Evolutionary conservation across 2,329 filamentous ascomycete genomes (phyloP), one percentile per base, ranked within the genome.

Genomic region (Neoarthrinium moseri): DNA sequence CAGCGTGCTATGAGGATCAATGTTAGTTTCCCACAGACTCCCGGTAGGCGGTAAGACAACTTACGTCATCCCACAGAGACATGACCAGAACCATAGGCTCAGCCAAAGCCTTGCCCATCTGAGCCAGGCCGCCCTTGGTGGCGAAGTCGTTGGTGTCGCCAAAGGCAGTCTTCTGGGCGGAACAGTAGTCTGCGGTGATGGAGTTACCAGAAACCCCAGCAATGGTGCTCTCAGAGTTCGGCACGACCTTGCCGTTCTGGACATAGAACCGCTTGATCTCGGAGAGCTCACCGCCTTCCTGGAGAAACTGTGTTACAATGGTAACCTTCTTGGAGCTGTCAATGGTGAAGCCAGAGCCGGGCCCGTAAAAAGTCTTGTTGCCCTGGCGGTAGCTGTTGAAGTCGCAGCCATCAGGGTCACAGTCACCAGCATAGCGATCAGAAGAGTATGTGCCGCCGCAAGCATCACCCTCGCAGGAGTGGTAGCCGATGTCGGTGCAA

Each of bases 331-430:
- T 68, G 47, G 56, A 70, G 38, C 78, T 81, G 63, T 83, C 74
- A 54, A 84, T 66, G 21, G 67, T 78, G 54, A 67, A 66, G 47
- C 73, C 75, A 0, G 70, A 62, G 43, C 74, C 77, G 1, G 70
- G 63, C 38, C 81, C 81, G 66, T 77, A 84, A 71, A 83, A 85
- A 61, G 66, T 66, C 36, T 66, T 67, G 61, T 77, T 71, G 49
- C 81, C 82, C 71, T 80, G 73, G 59, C 81, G 79, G 75, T 75
- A 85, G 35, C 73, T 67, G 72, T 83, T 83, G 72, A 79, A 83
- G 61, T 84, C 81, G 57, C 82, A 86, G 39, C 81, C 81, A 54
- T 83, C 78, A 50, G 79, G 77, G 62, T 85, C 82, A 63, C 82
- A 85, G 49, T 77, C 66, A 48, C 80, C 79, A 21, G 61, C 65